phyloP scores from a whole-genome alignment of 441 rosid genomes.

The Raphanus hybrid region DNA sequence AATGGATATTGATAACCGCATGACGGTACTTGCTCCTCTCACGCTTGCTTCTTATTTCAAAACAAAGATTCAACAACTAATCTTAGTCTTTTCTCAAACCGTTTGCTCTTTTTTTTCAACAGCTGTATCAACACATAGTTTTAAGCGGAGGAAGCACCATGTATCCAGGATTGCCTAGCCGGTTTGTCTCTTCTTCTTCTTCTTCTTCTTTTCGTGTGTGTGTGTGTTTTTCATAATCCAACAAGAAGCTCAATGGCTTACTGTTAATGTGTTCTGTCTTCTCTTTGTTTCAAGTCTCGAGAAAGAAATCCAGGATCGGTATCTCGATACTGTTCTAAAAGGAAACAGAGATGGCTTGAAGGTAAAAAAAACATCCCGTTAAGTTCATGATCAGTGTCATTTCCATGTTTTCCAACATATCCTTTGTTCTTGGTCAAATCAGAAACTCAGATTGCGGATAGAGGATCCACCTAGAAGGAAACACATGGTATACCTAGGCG shows the following conservation, averaged over 20 bases:
- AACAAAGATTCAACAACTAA: conserved; percentile 16
- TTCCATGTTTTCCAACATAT: neutral
- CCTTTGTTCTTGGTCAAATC: conserved; percentile 19
- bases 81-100: conserved; percentile 7
- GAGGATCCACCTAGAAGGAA: conserved; percentile 98
- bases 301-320: conserved; percentile 91
- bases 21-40: conserved; percentile 64
- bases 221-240: neutral
- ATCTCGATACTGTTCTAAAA: conserved; percentile 85
- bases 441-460: conserved; percentile 82
- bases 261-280: neutral
- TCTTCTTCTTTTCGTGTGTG: neutral
- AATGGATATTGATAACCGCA: conserved; percentile 98
- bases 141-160: conserved; percentile 99
- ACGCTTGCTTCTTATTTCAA: neutral
- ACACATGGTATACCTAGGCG: conserved; percentile 99
- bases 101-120: conserved; percentile 36
- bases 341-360: conserved; percentile 96
- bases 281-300: conserved; percentile 70
- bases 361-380: conserved; percentile 52
- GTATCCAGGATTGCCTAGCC: conserved; percentile 99
- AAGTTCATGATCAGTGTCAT: neutral
- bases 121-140: conserved; percentile 98
- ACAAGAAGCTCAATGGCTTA: conserved; percentile 10
- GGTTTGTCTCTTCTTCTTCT: conserved; percentile 47